Evolutionary conservation across 2,329 filamentous ascomycete species (phyloP), one percentile per base, ranked within the genome.

Genomic region (Dactylella cylindrospora): DNA sequence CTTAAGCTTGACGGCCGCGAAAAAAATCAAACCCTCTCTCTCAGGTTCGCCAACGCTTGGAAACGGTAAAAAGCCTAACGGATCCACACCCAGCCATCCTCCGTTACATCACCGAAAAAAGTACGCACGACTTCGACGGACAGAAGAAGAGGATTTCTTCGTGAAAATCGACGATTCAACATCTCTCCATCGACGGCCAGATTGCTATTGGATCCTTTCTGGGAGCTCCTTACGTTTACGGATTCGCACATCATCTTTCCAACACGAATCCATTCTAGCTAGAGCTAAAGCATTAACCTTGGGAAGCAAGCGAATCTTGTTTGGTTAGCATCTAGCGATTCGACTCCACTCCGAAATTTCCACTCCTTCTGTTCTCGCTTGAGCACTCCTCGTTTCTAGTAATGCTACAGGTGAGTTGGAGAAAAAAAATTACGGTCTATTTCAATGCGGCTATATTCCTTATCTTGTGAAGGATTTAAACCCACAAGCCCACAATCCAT

Each of bases 361-460:
- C 54, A 39, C 47, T 61, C 47, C 55, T 61, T 61, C 47, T 47
- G 22, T 52, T 53, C 47, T 61, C 55, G 55, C 47, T 53, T 61
- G 47, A 47, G 49, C 47, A 36, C 52, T 35, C 54, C 54, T 60
- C 47, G 29, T 28, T 36, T 33, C 38, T 49, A 60, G 55, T 61
- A 61, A 61, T 61, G 55, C 55, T 61, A 47, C 55, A 61, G 55
- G 55, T 61, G 53, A 28, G 55, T 52, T n/a, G n/a, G n/a, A n/a
- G n/a, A n/a, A n/a, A n/a, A n/a, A n/a, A n/a, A n/a, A n/a, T n/a
- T n/a, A n/a, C n/a, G n/a, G n/a, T n/a, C n/a, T n/a, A 13, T 31
- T 31, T 31, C 13, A 31, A 9, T 31, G 28, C 28, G 9, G 9
- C 13, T 31, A 9, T 31, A 31, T 31, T 13, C 9, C 28, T 31